Base-by-base conservation (phyloP, 345 rosid species). In the Salix arbutifolia region DNA sequence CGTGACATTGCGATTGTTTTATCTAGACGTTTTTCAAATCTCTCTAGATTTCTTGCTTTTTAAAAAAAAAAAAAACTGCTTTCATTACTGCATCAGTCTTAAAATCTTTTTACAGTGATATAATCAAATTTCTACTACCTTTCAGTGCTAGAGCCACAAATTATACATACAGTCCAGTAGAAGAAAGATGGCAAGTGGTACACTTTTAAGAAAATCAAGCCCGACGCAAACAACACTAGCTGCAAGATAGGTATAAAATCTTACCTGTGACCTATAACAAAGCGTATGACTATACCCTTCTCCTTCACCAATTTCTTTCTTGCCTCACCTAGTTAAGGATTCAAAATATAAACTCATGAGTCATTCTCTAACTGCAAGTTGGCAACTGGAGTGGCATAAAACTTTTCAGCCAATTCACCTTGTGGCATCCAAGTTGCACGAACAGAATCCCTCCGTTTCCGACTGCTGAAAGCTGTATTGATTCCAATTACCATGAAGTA, bases 381-480 rank as follows among this genome's bases (percentile, higher is more conserved):
- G 23, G 25, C 23, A 40, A 21, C 50, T 21, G 44, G 30, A n/a
- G 16, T 40, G 13, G 71, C 0, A 44, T 37, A 26, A 4, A 25
- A 46, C 50, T 46, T 46, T 46, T 56, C 11, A 1, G 5, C 5
- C 13, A n/a, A 52, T 74, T 78, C 80, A 91, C 99, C 97, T 87
- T 89, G 94, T 8, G 96, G 99, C 94, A 95, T 90, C 99, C 99
- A 95, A 65, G 97, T 95, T 77, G 86, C 79, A 66, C 97, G 91
- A 73, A 93, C 78, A 0, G 99, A 91, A 84, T 93, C 94, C 82
- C 99, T 91, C 70, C 97, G 86, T 77, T 86, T 89, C 80, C 91
- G 85, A 67, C 94, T 93, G 77, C 94, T 88, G 79, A 95, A 93
- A 67, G 93, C 93, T 0, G 99, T 95, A 76, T 93, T 93, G 71